Conservation (phyloP, 805 yeast genomes). For the Candida ponderosae region DNA sequence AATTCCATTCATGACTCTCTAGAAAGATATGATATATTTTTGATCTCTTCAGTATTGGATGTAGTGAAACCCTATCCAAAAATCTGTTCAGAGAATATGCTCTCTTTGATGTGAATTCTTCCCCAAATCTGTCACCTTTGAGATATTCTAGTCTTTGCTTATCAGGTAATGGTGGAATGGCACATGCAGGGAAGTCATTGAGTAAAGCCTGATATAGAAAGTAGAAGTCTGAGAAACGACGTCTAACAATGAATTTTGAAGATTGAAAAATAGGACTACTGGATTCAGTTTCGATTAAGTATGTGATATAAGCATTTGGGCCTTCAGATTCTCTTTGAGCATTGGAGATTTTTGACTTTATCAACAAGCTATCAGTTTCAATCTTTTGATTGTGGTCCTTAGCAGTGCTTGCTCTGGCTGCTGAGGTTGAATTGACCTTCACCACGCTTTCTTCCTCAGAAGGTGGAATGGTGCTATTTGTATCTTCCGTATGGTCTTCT, state of each 20-base stretch:
- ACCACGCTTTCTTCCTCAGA: too few species aligned
- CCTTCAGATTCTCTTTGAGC: slow-evolving; percentile 71
- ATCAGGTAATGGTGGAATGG: slow-evolving; percentile 92
- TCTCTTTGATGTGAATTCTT: slow-evolving; percentile 76
- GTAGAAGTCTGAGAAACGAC: slow-evolving; percentile 85
- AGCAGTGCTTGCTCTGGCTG: too few species aligned
- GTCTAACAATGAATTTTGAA: slow-evolving; percentile 43
- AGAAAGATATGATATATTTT: slow-evolving; percentile 64
- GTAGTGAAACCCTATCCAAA: slow-evolving; percentile 61
- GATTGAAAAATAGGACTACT: slow-evolving; percentile 50
- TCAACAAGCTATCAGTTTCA: slow-evolving; percentile 15
- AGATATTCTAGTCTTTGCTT: slow-evolving; percentile 86
- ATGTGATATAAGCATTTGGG: slow-evolving; percentile 71
- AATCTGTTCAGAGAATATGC: slow-evolving; percentile 76
- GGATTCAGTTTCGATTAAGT: slow-evolving; percentile 55
- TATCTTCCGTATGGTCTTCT: too few species aligned
- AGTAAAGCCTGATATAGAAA: slow-evolving; percentile 65
- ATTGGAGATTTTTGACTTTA: slow-evolving; percentile 37
- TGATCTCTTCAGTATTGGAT: slow-evolving; percentile 64
- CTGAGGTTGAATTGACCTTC: too few species aligned
- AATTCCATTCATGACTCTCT: slow-evolving; percentile 68
- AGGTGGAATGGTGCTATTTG: too few species aligned
- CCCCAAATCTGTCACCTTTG: slow-evolving; percentile 87
- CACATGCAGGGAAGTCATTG: slow-evolving; percentile 76
- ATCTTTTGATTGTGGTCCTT: slow-evolving; percentile 1